Conservation (phyloP, 352 stramenopile genomes). For the Globisporangium emineosum region DNA sequence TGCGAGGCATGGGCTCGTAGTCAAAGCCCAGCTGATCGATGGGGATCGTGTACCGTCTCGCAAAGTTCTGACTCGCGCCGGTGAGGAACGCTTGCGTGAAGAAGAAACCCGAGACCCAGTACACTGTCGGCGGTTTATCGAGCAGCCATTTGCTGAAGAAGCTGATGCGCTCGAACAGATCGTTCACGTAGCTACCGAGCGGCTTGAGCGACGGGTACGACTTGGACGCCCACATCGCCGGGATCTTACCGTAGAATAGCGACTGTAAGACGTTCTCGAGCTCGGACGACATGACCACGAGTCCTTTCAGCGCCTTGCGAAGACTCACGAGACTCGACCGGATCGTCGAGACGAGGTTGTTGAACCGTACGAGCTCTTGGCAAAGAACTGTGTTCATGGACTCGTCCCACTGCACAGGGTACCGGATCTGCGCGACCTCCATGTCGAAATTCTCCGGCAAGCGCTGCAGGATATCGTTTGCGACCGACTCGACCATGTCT, state of each 20-base stretch:
- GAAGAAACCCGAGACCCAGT: constrained; percentile 95
- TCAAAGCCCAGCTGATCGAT: constrained; percentile 88
- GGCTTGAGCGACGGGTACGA: constrained; percentile 95
- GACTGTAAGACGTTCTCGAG: constrained; percentile 92
- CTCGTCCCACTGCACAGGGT: constrained; percentile 90
- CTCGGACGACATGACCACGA: constrained; percentile 93
- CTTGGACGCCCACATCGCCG: constrained; percentile 82
- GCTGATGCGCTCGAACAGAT: constrained; percentile 88
- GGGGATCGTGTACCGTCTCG: constrained; percentile 88
- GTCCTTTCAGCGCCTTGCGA: constrained; percentile 88
- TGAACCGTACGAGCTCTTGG: constrained; percentile 93
- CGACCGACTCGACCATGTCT: constrained; percentile 85
- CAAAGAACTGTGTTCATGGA: constrained; percentile 94
- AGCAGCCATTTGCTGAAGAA: constrained; percentile 92
- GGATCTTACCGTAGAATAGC: constrained; percentile 92
- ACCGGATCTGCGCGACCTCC: constrained; percentile 90
- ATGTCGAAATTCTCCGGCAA: constrained; percentile 91
- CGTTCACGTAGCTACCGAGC: constrained; percentile 86
- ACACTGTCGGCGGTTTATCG: constrained; percentile 83
- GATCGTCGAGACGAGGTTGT: constrained; percentile 90
- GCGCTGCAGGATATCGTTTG: constrained; percentile 83
- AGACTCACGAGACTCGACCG: constrained; percentile 82
- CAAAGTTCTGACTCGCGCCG: constrained; percentile 93
- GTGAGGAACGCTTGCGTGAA: constrained; percentile 96
- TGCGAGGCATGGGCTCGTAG: constrained; percentile 77